Evolutionary conservation across 148 eudicot genomes (phyloP).

Genomic region (Chenopodium formosanum): DNA sequence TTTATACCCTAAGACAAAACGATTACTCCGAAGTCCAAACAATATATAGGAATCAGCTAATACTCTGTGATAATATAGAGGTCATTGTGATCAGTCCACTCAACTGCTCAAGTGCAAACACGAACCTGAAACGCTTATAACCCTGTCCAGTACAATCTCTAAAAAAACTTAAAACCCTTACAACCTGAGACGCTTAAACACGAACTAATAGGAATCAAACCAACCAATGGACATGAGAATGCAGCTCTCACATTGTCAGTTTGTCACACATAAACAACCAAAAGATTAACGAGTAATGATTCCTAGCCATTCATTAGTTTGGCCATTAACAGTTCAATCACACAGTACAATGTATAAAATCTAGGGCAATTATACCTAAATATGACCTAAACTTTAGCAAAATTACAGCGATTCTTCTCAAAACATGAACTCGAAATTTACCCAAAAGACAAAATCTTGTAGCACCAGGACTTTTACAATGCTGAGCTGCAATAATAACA

Average conservation of each 20-base stretch:
- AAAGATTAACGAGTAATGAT: background rate
- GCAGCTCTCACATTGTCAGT: background rate
- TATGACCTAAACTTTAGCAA: background rate
- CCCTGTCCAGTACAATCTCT: background rate
- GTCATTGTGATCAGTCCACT: background rate
- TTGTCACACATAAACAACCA: background rate
- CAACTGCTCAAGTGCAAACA: background rate
- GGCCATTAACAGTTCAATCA: background rate
- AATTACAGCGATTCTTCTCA: background rate
- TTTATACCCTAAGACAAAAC: background rate
- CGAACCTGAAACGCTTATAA: no score
- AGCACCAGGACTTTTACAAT: slow-evolving; percentile 14
- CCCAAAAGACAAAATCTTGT: slow-evolving; percentile 27
- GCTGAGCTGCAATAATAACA: slow-evolving; percentile 18
- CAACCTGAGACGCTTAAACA: background rate
- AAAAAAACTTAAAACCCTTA: background rate
- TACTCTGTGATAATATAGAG: background rate
- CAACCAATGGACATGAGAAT: background rate
- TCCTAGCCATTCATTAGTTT: background rate
- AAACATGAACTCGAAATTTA: slow-evolving; percentile 11
- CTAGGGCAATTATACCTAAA: background rate
- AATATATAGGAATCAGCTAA: background rate
- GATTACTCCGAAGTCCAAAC: background rate
- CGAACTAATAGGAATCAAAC: background rate
- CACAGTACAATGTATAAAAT: background rate